These are phyloP conservation scores for Quercus rubra DNA, from an alignment of 306 rosid genomes.

Conservation along the genomic window DNA sequence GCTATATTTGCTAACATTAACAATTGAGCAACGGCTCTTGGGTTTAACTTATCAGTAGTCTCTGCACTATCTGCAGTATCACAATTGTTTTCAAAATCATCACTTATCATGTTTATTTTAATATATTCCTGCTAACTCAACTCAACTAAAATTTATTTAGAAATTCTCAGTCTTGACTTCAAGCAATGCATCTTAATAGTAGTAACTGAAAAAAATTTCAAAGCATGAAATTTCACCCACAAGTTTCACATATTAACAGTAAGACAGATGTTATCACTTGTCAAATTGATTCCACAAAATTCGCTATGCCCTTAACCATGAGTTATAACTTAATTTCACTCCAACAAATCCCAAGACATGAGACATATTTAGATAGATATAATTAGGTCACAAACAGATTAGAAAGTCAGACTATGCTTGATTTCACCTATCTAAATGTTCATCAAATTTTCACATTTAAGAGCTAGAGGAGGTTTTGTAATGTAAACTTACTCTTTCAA, in stretches of 20 bases:
- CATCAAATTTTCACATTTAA: not conserved
- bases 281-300: too few relatives aligned
- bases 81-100: not conserved
- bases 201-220: not conserved
- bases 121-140: not conserved
- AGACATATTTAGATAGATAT: not conserved
- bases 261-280: not conserved
- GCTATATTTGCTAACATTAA: too few relatives aligned
- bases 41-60: too few relatives aligned
- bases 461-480: not conserved
- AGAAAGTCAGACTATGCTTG: too few relatives aligned
- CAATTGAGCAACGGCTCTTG: too few relatives aligned
- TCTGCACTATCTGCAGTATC: too few relatives aligned
- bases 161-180: not conserved
- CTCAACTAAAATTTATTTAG: not conserved
- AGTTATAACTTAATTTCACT: not conserved
- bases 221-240: not conserved
- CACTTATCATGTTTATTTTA: not conserved
- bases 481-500: constrained; percentile 11
- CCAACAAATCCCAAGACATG: not conserved
- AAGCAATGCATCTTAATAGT: not conserved
- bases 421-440: too few relatives aligned
- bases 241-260: not conserved
- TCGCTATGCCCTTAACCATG: too few relatives aligned
- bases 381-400: not conserved